Base-by-base conservation (phyloP, 495 filamentous ascomycete genomes). In the Evansstolkia leycettana region DNA sequence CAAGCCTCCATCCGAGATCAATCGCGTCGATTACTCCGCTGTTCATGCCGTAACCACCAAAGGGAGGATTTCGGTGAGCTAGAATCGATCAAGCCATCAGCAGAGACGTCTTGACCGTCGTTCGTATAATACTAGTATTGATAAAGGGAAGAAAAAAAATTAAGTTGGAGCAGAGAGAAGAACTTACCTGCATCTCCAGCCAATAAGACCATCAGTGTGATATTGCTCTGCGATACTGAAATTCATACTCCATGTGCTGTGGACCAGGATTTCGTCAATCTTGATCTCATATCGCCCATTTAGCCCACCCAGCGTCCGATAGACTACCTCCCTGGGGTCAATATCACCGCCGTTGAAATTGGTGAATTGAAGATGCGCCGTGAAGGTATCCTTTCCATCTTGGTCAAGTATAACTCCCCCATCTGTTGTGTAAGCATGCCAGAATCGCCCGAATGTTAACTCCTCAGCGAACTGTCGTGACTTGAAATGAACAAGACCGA, bases 21-120 rank as follows among this genome's bases (percentile, higher is more conserved):
- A 50, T 13, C 2, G 54, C 52, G 33, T 61, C 57, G 8, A 27
- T 48, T 9, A 61, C 20, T 3, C 54, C 54, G 31, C 39, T 57
- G 29, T 61, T 58, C 46, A 61, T 48, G 2, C 55, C 55, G 23
- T 55, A 54, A 11, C 54, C 55, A 15, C 54, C 57, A 30, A 52
- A 59, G 0, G 71, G 71, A 19, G 57, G 60, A 41, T 67, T 64
- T 19, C 59, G 64, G 39, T 76, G 71, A 0, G 68, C 67, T 9
- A 62, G 6, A 19, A n/a, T n/a, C n/a, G n/a, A n/a, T n/a, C n/a
- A n/a, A n/a, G n/a, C n/a, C n/a, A n/a, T n/a, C n/a, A n/a, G n/a
- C n/a, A n/a, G n/a, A n/a, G n/a, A n/a, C n/a, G n/a, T n/a, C n/a
- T n/a, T n/a, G n/a, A n/a, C n/a, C n/a, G n/a, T n/a, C n/a, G n/a